phyloP scores from a whole-genome alignment of 2,329 filamentous ascomycete species.

The Dendrostoma leiphaemia region DNA sequence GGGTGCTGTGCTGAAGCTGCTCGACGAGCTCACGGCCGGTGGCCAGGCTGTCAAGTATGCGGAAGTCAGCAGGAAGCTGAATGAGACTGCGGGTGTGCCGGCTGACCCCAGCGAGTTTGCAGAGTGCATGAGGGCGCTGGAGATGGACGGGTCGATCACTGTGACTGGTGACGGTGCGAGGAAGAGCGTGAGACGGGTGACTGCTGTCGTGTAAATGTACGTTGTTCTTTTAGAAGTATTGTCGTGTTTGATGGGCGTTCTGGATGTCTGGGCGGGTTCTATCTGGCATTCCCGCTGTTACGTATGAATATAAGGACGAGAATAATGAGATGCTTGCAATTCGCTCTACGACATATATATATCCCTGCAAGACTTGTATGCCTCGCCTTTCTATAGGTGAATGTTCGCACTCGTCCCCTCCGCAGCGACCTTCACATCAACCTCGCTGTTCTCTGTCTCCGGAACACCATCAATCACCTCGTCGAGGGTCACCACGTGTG shows the following conservation, averaged over 20 bases:
- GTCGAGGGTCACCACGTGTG: not conserved
- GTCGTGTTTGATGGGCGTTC: not conserved
- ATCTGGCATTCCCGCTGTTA: not conserved
- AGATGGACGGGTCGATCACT: constrained; percentile 81
- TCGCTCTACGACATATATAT: not conserved
- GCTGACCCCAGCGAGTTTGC: constrained; percentile 80
- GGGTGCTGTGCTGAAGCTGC: constrained; percentile 66
- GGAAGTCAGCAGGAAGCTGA: constrained; percentile 73
- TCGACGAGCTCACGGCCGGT: constrained; percentile 76
- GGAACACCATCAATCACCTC: not conserved
- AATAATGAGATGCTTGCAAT: constrained; percentile 6
- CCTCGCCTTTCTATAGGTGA: too few relatives aligned
- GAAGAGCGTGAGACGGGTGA: constrained; percentile 77
- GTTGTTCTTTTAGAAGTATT: not conserved
- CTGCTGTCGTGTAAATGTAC: constrained; percentile 38
- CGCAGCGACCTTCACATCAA: not conserved
- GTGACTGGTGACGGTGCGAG: constrained; percentile 81
- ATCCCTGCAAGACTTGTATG: too few relatives aligned
- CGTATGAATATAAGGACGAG: not conserved
- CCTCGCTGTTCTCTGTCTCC: not conserved
- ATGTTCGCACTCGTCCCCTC: not conserved
- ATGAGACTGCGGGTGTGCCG: constrained; percentile 67
- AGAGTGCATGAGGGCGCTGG: constrained; percentile 75
- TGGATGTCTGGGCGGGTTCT: not conserved
- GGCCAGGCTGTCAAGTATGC: constrained; percentile 70